Evolutionary conservation across 2,329 filamentous ascomycete genomes (phyloP), one percentile per base, ranked within the genome.

Genomic region (Venturia nashicola): DNA sequence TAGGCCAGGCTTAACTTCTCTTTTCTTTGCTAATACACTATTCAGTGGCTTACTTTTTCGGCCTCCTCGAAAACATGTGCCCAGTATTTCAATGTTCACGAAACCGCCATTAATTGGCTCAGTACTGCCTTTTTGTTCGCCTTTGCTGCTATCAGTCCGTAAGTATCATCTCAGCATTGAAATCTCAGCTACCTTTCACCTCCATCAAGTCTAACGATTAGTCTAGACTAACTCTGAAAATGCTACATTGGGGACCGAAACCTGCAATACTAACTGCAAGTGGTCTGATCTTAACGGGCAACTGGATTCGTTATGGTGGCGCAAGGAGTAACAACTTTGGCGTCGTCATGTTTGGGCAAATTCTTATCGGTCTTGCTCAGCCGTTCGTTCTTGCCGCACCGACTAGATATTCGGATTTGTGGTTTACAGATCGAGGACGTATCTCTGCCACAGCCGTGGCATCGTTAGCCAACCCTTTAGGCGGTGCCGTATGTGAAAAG

Each of bases 361-460:
- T 97, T 72, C 74, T 99, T 66, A 91, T 89, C 62, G 94, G 93
- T 0, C 81, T 97, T 46, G 86, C 91, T 0, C 94, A 99, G 72
- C 92, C 94, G 0, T 97, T 97, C 73, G 90, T 96, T 14, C 83
- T 97, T 11, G 86, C 88, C 7, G 91, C 93, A 0, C 93, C 94
- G 0, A 93, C 94, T 0, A 82, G 90, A 66, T 99, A 96, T 76
- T 94, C 90, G 63, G 92, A 97, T 72, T 79, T 96, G 65, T 97
- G 94, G 94, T 97, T 97, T 76, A 92, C 90, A 1, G 86, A 89
- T 69, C 78, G 80, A 12, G 93, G 92, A 8, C 85, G 94, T 63
- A 89, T 96, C 14, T 87, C 88, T 63, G 93, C 93, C 20, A 97
- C 93, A 0, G 94, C 93, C 0, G 71, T 96, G 43, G 87, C 88